Evolutionary conservation across 139 green algal genomes (phyloP).

Genomic region (Ettlia oleoabundans): DNA sequence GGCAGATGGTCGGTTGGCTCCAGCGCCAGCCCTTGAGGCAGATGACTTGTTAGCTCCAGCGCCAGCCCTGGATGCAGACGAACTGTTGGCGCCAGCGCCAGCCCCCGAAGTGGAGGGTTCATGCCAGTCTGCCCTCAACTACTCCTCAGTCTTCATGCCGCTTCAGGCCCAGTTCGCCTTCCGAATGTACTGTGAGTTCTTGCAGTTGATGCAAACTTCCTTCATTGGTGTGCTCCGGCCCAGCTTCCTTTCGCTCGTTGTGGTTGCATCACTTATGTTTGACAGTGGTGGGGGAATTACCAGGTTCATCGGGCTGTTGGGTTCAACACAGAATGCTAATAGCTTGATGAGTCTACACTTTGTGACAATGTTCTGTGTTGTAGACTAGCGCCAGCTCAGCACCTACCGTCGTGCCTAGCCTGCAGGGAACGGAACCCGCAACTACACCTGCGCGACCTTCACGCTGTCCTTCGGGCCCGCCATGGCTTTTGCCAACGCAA

Average conservation of each 20-base stretch:
- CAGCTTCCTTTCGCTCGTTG: too few relatives aligned
- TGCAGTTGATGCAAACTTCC: too few relatives aligned
- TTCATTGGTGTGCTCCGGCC: too few relatives aligned
- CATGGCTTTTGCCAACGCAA: not conserved
- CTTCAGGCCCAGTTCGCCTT: not conserved
- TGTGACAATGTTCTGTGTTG: not conserved
- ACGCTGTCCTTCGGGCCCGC: not conserved
- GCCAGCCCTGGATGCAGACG: not conserved
- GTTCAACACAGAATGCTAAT: too few relatives aligned
- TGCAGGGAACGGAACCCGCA: not conserved
- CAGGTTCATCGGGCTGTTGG: too few relatives aligned
- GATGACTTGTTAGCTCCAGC: too few relatives aligned
- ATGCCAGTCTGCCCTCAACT: not conserved
- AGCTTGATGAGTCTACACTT: not conserved
- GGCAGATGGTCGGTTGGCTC: too few relatives aligned
- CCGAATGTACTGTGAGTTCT: not conserved
- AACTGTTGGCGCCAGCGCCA: not conserved
- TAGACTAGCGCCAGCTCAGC: too few relatives aligned
- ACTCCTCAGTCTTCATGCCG: conserved; percentile 6
- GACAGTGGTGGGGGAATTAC: too few relatives aligned
- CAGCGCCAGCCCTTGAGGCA: too few relatives aligned
- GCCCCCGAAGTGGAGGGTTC: not conserved
- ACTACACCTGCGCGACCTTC: not conserved
- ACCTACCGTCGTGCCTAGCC: too few relatives aligned
- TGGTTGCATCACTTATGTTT: too few relatives aligned